Evolutionary conservation across 202 grass and related monocot species (phyloP).

Genomic region (Alloteropsis angusta): DNA sequence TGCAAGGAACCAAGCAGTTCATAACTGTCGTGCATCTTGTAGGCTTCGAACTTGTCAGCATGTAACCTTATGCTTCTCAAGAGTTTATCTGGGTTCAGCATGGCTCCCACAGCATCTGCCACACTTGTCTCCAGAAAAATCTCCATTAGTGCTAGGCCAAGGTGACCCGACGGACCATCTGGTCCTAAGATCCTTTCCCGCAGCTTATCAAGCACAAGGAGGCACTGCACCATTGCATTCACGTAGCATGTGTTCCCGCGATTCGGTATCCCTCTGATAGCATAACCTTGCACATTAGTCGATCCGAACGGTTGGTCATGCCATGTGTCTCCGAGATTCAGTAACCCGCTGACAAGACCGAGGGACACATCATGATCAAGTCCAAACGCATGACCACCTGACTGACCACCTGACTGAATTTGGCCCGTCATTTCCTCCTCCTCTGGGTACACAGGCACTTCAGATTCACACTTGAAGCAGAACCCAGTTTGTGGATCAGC

Average conservation of each 20-base stretch:
- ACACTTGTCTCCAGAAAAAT: conserved; percentile 32
- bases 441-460: background rate
- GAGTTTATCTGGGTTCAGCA: conserved; percentile 34
- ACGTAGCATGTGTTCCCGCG: conserved; percentile 8
- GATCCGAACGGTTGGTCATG: background rate
- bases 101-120: background rate
- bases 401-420: background rate
- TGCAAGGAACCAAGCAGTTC: conserved; percentile 49
- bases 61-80: background rate
- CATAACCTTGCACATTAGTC: background rate
- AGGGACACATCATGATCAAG: background rate
- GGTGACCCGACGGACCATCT: background rate
- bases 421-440: background rate
- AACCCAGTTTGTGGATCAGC: background rate
- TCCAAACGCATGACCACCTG: background rate
- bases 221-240: conserved; percentile 62
- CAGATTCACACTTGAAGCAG: background rate
- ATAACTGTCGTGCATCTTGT: conserved; percentile 49
- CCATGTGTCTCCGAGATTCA: background rate
- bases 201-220: conserved; percentile 48
- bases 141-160: conserved; percentile 33
- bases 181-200: conserved; percentile 15
- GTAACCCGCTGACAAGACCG: background rate
- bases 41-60: conserved; percentile 2
- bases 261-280: conserved; percentile 8